These are phyloP conservation scores for Andrographis paniculata DNA, from an alignment of 305 asterid species.

Conservation along the genomic window DNA sequence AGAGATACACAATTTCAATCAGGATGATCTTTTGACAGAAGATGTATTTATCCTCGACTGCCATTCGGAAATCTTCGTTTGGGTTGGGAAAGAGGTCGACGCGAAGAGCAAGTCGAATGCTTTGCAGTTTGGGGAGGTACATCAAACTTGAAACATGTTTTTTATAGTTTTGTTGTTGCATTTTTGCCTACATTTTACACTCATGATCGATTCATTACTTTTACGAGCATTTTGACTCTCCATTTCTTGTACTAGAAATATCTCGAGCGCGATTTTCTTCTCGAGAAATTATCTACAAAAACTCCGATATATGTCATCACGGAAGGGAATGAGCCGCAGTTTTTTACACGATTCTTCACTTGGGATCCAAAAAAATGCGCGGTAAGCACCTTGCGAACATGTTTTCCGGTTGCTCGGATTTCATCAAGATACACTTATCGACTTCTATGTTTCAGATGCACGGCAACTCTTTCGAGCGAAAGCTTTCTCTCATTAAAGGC, in stretches of 20 bases:
- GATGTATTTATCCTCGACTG: conserved; percentile 86
- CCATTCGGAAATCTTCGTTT: conserved; percentile 65
- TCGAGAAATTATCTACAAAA: conserved; percentile 62
- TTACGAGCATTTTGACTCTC: conserved; percentile 6
- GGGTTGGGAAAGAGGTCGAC: conserved; percentile 89
- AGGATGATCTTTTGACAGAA: conserved; percentile 97
- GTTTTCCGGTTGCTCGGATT: background rate
- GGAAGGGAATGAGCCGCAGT: conserved; percentile 86
- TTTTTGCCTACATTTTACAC: too few relatives aligned
- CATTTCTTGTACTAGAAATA: conserved; percentile 50
- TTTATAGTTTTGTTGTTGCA: too few relatives aligned
- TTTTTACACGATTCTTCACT: conserved; percentile 78
- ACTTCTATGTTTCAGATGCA: conserved; percentile 54
- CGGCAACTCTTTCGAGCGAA: conserved; percentile 96
- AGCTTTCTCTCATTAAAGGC: conserved; percentile 61
- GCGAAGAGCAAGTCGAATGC: conserved; percentile 53
- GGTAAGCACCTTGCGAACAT: conserved; percentile 24
- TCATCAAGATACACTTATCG: conserved; percentile 16
- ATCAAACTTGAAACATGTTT: too few relatives aligned
- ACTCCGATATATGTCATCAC: conserved; percentile 64
- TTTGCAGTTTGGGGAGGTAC: conserved; percentile 74
- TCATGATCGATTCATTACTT: too few relatives aligned
- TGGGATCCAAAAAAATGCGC: conserved; percentile 78
- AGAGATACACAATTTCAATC: conserved; percentile 88
- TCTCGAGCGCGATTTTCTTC: conserved; percentile 73